These are phyloP conservation scores for Globisporangium carolinianum DNA, from an alignment of 352 stramenopile genomes.

Conservation along the genomic window DNA sequence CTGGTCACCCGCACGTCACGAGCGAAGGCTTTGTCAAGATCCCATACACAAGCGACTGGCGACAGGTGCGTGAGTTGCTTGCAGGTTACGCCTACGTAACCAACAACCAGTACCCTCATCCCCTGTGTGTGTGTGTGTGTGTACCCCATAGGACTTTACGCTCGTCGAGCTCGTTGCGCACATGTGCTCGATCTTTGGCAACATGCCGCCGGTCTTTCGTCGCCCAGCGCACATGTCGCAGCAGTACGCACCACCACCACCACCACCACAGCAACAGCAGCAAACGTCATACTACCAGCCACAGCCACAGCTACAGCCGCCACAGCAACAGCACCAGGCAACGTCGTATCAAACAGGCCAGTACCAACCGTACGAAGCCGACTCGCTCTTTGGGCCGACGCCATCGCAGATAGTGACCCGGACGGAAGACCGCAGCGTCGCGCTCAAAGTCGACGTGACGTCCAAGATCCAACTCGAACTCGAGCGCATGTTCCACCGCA, in stretches of 20 bases:
- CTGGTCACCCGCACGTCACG: constrained; percentile 78
- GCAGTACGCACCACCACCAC: constrained; percentile 44
- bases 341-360: constrained; percentile 16
- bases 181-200: constrained; percentile 88
- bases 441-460: constrained; percentile 66
- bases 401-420: not conserved
- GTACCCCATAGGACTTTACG: constrained; percentile 50
- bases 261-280: constrained; percentile 18
- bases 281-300: constrained; percentile 9
- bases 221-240: constrained; percentile 40
- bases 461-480: constrained; percentile 75
- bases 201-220: constrained; percentile 79
- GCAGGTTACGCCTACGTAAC: not conserved
- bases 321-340: too few species aligned
- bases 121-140: constrained; percentile 2
- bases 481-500: constrained; percentile 72
- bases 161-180: constrained; percentile 80
- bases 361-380: constrained; percentile 15
- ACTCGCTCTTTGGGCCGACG: constrained; percentile 39
- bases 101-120: not conserved
- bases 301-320: constrained; percentile 10
- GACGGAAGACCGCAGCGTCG: constrained; percentile 36
- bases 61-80: constrained; percentile 21
- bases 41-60: constrained; percentile 81
- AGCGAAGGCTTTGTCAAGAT: constrained; percentile 83